Conservation (phyloP, 768 basidiomycete genomes). For the Mycena venus region DNA sequence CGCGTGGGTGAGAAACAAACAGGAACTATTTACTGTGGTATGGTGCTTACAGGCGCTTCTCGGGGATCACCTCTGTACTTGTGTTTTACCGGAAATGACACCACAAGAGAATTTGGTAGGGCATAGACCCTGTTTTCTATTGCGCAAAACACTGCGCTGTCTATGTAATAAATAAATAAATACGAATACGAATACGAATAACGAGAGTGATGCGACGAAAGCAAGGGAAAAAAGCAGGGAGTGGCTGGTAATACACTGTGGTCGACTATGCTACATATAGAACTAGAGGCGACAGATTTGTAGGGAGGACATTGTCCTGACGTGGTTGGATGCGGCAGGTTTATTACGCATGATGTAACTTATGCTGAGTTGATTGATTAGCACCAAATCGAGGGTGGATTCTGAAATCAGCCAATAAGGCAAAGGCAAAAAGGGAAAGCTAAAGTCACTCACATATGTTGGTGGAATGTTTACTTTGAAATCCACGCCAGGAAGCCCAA, state of each 20-base stretch:
- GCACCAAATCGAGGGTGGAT: not conserved
- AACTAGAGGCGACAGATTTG: too few species aligned
- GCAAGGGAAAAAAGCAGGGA: too few species aligned
- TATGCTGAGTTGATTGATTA: constrained; percentile 1
- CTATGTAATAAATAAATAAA: too few species aligned
- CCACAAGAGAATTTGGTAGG: not conserved
- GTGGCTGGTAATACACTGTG: too few species aligned
- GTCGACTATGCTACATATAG: too few species aligned
- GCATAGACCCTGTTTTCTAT: too few species aligned
- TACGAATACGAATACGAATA: too few species aligned
- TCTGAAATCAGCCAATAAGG: not conserved
- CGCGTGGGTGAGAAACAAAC: constrained; percentile 3
- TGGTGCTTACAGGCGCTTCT: not conserved
- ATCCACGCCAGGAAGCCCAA: too few species aligned
- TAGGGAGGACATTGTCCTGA: too few species aligned
- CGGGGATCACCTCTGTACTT: not conserved
- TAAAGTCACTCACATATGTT: constrained; percentile 1
- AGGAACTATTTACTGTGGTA: not conserved
- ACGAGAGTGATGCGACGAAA: too few species aligned
- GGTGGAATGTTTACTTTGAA: constrained; percentile 54
- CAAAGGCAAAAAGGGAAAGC: constrained; percentile 15
- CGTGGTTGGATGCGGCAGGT: too few species aligned
- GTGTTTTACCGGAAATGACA: not conserved
- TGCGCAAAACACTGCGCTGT: too few species aligned
- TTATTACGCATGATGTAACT: not conserved